Evolutionary conservation across 2,329 filamentous ascomycete genomes (phyloP).

Genomic region (Didymella exigua): DNA sequence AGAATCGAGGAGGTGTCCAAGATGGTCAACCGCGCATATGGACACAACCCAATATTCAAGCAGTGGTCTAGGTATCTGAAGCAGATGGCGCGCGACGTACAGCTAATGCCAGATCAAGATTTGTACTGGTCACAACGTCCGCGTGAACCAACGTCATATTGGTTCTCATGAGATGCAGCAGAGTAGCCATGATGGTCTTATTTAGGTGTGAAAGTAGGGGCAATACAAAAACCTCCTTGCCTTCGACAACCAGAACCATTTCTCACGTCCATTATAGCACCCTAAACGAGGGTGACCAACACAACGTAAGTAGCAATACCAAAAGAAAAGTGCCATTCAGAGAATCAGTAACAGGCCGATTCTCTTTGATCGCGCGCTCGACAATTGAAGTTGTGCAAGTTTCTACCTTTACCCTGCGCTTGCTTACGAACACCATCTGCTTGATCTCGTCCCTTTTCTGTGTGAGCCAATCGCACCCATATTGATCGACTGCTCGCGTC

Average conservation of each 20-base stretch:
- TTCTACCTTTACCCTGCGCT: background rate
- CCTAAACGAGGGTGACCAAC: too few relatives aligned
- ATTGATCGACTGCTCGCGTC: background rate
- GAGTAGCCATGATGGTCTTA: background rate
- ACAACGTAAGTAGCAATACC: too few relatives aligned
- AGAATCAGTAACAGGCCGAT: background rate
- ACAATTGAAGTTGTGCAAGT: background rate
- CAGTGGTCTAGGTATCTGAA: background rate
- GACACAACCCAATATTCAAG: background rate
- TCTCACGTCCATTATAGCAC: too few relatives aligned
- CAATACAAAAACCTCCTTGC: too few relatives aligned
- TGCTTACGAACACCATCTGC: background rate
- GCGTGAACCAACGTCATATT: background rate
- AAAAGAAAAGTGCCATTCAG: background rate
- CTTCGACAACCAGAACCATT: too few relatives aligned
- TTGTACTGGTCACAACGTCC: background rate
- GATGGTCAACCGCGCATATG: background rate
- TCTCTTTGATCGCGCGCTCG: background rate
- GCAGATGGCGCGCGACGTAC: slow-evolving; percentile 3
- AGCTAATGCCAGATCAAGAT: background rate
- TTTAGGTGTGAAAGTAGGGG: background rate
- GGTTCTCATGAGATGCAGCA: background rate
- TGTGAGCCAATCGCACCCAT: background rate
- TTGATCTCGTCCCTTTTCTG: background rate
- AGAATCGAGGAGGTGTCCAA: slow-evolving; percentile 1